Evolutionary conservation across 257 asterid genomes (phyloP).

Genomic region (Przewalskia tangutica): DNA sequence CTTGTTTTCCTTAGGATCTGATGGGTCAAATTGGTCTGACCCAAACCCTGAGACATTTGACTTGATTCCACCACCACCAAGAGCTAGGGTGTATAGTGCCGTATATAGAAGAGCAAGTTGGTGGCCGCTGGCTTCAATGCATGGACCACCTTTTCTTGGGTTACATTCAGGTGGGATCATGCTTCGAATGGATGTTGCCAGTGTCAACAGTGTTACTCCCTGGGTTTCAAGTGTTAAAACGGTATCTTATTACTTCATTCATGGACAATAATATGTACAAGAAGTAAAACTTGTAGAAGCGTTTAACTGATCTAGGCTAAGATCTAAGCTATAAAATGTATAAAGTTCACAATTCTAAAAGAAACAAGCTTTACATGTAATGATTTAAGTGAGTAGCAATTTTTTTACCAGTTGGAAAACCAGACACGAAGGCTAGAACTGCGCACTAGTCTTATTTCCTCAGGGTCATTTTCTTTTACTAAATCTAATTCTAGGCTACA

Average conservation of each 20-base stretch:
- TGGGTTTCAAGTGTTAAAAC: constrained; percentile 5
- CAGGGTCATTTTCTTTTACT: neutral
- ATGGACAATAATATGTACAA: neutral
- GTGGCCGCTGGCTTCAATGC: constrained; percentile 43
- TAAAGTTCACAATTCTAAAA: neutral
- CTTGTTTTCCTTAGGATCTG: constrained; percentile 56
- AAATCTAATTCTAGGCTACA: neutral
- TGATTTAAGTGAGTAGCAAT: neutral
- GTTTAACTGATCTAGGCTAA: neutral
- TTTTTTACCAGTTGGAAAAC: neutral
- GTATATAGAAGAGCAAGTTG: constrained; percentile 58
- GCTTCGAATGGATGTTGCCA: constrained; percentile 56
- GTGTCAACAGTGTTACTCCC: constrained; percentile 64
- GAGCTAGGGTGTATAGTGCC: constrained; percentile 74
- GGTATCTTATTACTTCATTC: neutral
- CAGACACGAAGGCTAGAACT: neutral
- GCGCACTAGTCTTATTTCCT: neutral
- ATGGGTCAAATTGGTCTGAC: constrained; percentile 65
- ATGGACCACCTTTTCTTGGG: constrained; percentile 26
- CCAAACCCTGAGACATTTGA: constrained; percentile 88
- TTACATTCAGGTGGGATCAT: constrained; percentile 74
- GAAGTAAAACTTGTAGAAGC: neutral
- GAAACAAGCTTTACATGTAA: neutral
- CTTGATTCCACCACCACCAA: constrained; percentile 86
- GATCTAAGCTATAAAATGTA: neutral